Percentiles rank a stretch among this genome's conserved stretches.
phyloP scores from a whole-genome alignment of 805 yeast genomes.

The Kuraishia hungarica region DNA sequence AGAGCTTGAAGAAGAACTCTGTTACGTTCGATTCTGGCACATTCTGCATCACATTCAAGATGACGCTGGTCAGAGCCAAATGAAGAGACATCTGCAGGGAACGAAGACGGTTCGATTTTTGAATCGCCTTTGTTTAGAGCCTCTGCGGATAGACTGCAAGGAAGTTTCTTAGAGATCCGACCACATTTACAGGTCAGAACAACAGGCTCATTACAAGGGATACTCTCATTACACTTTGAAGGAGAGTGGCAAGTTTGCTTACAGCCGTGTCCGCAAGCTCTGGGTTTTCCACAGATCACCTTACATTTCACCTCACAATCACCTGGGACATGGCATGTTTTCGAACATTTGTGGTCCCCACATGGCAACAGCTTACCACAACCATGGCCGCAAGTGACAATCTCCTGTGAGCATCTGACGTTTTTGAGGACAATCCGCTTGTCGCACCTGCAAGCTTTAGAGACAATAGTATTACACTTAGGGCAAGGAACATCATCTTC shows the following conservation, averaged over 20 bases:
- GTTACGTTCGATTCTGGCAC: constrained; percentile 55
- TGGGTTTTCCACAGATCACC: constrained; percentile 44
- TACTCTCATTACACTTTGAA: constrained; percentile 38
- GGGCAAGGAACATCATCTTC: constrained; percentile 60
- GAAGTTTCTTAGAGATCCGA: constrained; percentile 31
- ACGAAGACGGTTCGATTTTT: too few species aligned
- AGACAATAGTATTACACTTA: constrained; percentile 48
- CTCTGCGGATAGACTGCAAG: constrained; percentile 42
- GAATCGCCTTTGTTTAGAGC: constrained; percentile 14
- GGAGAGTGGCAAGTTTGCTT: constrained; percentile 56
- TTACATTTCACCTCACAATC: constrained; percentile 56
- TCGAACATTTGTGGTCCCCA: constrained; percentile 45
- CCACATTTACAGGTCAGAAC: constrained; percentile 59
- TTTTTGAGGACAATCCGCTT: constrained; percentile 36
- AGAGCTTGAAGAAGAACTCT: constrained; percentile 58
- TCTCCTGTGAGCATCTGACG: constrained; percentile 59
- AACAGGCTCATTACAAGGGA: constrained; percentile 44
- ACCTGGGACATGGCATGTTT: constrained; percentile 47
- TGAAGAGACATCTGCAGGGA: too few species aligned
- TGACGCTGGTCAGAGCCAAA: constrained; percentile 14
- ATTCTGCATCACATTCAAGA: constrained; percentile 63
- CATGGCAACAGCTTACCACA: constrained; percentile 45
- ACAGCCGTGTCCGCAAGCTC: constrained; percentile 68
- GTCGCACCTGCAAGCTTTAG: constrained; percentile 21
- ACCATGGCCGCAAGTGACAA: constrained; percentile 58